These are phyloP conservation scores for Marchantia polymorpha DNA, from an alignment of 225 moss, liverwort and hornwort species.

Conservation along the genomic window DNA sequence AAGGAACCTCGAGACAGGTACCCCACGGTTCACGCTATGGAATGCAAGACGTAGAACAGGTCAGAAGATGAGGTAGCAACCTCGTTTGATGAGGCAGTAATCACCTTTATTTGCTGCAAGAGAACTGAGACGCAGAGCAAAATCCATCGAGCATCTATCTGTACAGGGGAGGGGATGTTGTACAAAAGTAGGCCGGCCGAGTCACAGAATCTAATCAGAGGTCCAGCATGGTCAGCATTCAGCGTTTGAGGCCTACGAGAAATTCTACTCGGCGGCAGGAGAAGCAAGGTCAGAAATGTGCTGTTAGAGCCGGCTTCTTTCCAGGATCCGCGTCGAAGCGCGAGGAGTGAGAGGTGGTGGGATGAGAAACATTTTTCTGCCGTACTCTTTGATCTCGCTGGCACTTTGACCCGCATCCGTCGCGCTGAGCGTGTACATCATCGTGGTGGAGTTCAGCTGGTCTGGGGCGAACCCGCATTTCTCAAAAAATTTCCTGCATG, in stretches of 20 bases:
- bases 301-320: constrained; percentile 8
- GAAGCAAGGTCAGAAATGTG: background rate
- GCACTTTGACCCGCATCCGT: constrained; percentile 1
- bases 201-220: background rate
- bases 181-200: too few species aligned
- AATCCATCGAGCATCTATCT: too few species aligned
- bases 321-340: background rate
- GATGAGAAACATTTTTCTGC: constrained; percentile 33
- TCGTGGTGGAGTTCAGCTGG: constrained; percentile 66
- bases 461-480: constrained; percentile 80
- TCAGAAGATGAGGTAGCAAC: too few species aligned
- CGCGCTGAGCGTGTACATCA: constrained; percentile 69
- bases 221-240: background rate
- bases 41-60: too few species aligned
- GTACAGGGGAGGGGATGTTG: too few species aligned
- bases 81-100: too few species aligned
- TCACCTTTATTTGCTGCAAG: too few species aligned
- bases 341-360: constrained; percentile 34
- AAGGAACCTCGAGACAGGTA: too few species aligned
- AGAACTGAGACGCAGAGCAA: too few species aligned
- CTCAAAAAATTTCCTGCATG: constrained; percentile 57
- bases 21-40: too few species aligned
- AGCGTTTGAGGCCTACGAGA: background rate
- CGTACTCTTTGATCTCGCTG: constrained; percentile 22
- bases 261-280: background rate